Evolutionary conservation across 1,284 basidiomycete species (phyloP).

Genomic region (Ustilago trichophora): DNA sequence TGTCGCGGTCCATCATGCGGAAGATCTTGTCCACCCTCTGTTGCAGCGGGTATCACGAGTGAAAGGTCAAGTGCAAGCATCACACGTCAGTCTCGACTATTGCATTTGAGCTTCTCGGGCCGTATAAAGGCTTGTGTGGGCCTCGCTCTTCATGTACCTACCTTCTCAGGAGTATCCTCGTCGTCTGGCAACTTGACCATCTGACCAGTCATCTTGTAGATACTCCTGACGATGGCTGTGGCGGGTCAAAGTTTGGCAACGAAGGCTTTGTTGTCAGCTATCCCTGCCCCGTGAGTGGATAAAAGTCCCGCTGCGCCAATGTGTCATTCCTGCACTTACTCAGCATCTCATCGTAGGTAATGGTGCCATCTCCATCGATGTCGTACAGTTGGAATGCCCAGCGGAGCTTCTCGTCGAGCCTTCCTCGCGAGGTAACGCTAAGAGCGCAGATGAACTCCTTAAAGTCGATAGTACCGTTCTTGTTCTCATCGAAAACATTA

Average conservation of each 20-base stretch:
- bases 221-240: conserved; percentile 62
- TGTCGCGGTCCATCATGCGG: conserved; percentile 65
- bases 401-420: conserved; percentile 97
- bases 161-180: conserved; percentile 99
- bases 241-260: no score
- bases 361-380: conserved; percentile 76
- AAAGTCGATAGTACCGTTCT: conserved; percentile 65
- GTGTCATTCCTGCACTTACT: no score
- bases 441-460: conserved; percentile 97
- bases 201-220: conserved; percentile 74
- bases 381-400: conserved; percentile 99
- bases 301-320: no score
- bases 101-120: no score
- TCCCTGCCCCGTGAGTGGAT: no score
- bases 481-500: conserved; percentile 72
- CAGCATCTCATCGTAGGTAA: conserved; percentile 82
- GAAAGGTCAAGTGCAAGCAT: no score
- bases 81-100: no score
- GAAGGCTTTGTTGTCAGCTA: no score
- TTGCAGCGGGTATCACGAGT: no score
- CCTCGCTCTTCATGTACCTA: no score
- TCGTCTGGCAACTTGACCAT: conserved; percentile 98
- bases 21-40: conserved; percentile 66
- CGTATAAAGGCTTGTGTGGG: no score
- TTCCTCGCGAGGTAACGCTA: conserved; percentile 89